phyloP scores from a whole-genome alignment of 495 filamentous ascomycete species.

The Apiosordaria backusii region DNA sequence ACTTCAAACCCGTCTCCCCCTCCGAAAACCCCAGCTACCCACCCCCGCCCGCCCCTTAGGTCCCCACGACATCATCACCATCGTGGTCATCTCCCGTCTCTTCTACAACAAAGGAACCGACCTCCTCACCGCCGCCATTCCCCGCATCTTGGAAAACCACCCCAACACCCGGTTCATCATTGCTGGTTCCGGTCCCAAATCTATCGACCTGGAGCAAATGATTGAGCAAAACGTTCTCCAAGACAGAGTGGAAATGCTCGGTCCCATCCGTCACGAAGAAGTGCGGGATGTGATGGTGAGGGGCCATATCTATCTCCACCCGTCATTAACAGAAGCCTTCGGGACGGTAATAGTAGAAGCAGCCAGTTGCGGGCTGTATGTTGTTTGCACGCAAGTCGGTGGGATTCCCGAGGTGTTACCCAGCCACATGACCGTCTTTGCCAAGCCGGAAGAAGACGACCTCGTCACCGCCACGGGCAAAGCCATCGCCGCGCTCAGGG shows the following conservation, averaged over 20 bases:
- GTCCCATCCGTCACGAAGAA: slow-evolving; percentile 89
- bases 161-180: slow-evolving; percentile 97
- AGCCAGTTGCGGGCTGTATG: slow-evolving; percentile 89
- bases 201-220: slow-evolving; percentile 97
- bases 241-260: slow-evolving; percentile 87
- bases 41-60: slow-evolving; percentile 54
- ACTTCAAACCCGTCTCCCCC: slow-evolving; percentile 68
- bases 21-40: slow-evolving; percentile 7
- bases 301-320: slow-evolving; percentile 95
- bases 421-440: slow-evolving; percentile 89
- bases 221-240: slow-evolving; percentile 93
- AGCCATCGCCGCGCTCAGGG: slow-evolving; percentile 76
- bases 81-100: slow-evolving; percentile 92
- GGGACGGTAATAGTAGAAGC: slow-evolving; percentile 97
- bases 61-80: slow-evolving; percentile 84
- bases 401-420: slow-evolving; percentile 96
- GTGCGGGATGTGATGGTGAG: slow-evolving; percentile 98
- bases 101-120: slow-evolving; percentile 99
- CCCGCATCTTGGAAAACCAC: slow-evolving; percentile 81
- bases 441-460: slow-evolving; percentile 89
- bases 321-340: slow-evolving; percentile 92
- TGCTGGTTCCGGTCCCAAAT: slow-evolving; percentile 89
- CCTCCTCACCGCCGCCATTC: slow-evolving; percentile 88
- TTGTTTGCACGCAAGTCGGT: slow-evolving; percentile 93
- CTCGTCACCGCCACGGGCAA: slow-evolving; percentile 75